Evolutionary conservation across 768 basidiomycete species (phyloP), one percentile per base, ranked within the genome.

Genomic region (Lactifluus piperatus): DNA sequence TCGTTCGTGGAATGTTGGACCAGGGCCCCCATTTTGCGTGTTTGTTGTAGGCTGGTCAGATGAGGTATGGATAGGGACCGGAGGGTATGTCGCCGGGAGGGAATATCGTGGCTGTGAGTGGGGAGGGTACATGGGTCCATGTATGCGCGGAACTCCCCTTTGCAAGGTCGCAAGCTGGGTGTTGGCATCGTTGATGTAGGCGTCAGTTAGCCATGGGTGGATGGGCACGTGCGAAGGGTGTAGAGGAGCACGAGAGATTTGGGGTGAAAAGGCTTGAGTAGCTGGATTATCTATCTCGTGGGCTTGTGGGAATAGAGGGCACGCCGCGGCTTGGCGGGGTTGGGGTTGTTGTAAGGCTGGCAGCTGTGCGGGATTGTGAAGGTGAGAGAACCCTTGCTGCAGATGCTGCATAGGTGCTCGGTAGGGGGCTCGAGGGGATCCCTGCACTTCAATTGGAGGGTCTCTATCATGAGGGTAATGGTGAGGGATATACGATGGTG

Each of bases 291-390:
- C 8, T n/a, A 43, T 36, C 29, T 37, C 59, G 5, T 56, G 43
- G 3, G 20, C 34, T n/a, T 56, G 60, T 41, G 54, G 54, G 43
- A 61, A 56, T 51, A 27, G 2, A 32, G 54, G 6, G 18, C 51
- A 32, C 3, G 49, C n/a, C 37, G 50, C 54, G 29, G 54, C 50
- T 24, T 5, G 54, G 22, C 48, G 43, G 26, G 59, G 54, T 18
- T 51, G 59, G 9, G 49, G 54, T 43, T 56, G 49, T 56, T 55
- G 54, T 22, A 51, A 26, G 10, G 41, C 30, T 51, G 43, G 48
- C 11, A 54, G 32, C 14, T 49, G 18, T 34, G 27, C 16, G 20
- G 34, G 7, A 48, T 53, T 13, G 20, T 36, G 44, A 24, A 45
- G 6, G 11, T 26, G 54, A 18, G 49, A 13, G 43, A 45, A 49